A percentile compares a stretch with the other conserved stretches of the same genome.
Evolutionary conservation across 2,329 filamentous ascomycete genomes (phyloP).

Genomic region (Diaporthe eres): DNA sequence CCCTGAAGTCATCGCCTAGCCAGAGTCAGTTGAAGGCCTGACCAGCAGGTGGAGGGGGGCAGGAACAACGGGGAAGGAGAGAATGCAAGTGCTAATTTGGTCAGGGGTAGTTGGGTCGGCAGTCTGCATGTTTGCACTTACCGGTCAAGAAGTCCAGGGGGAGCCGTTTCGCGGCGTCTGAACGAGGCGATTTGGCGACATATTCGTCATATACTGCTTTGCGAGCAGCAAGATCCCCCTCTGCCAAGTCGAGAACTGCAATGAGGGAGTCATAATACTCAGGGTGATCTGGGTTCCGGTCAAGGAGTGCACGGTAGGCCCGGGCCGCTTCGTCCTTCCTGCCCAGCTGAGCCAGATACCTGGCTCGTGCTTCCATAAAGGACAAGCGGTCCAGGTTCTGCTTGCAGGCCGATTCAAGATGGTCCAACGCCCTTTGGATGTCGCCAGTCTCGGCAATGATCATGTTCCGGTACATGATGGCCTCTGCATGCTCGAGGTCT

Average conservation of each 20-base stretch:
- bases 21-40: slow-evolving; percentile 39
- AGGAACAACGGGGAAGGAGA: background rate
- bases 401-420: slow-evolving; percentile 84
- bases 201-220: slow-evolving; percentile 84
- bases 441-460: slow-evolving; percentile 94
- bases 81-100: background rate
- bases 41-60: background rate
- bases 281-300: slow-evolving; percentile 89
- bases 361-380: slow-evolving; percentile 86
- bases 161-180: slow-evolving; percentile 87
- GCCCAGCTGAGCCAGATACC: slow-evolving; percentile 84
- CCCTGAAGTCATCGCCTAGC: slow-evolving; percentile 81
- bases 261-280: slow-evolving; percentile 87
- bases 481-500: slow-evolving; percentile 95
- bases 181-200: slow-evolving; percentile 83
- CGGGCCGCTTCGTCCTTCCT: slow-evolving; percentile 84
- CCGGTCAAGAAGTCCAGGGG: slow-evolving; percentile 90
- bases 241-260: slow-evolving; percentile 73
- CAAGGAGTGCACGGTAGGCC: slow-evolving; percentile 84
- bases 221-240: slow-evolving; percentile 72
- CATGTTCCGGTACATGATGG: slow-evolving; percentile 93
- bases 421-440: slow-evolving; percentile 84
- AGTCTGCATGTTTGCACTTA: slow-evolving; percentile 51
- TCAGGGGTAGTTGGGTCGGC: background rate
- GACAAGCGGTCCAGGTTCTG: slow-evolving; percentile 86